Evolutionary conservation across 495 filamentous ascomycete species (phyloP).

Genomic region (Diplogelasinospora grovesii): DNA sequence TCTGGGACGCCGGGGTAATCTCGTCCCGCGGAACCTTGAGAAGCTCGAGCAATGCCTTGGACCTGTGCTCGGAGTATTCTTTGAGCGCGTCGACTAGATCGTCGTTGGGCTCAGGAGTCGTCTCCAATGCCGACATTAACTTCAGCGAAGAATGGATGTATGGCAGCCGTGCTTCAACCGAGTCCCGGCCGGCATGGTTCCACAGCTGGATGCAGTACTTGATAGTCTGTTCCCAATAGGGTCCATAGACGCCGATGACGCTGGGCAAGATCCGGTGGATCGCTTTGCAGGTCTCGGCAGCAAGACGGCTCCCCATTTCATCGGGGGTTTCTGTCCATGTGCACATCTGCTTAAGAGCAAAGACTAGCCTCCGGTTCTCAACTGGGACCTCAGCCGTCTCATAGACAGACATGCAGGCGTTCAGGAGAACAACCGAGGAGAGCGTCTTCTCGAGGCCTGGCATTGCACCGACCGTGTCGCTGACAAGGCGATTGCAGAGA

Average conservation of each 20-base stretch:
- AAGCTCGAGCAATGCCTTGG: constrained; percentile 54
- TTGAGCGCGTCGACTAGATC: constrained; percentile 72
- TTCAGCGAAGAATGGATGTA: constrained; percentile 63
- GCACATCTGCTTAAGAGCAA: constrained; percentile 72
- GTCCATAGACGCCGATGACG: constrained; percentile 72
- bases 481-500: constrained; percentile 48
- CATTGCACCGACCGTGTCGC: constrained; percentile 43
- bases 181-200: constrained; percentile 34
- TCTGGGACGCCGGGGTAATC: constrained; percentile 23
- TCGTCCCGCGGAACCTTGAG: constrained; percentile 41
- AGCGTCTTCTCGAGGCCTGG: constrained; percentile 32
- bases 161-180: constrained; percentile 40
- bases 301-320: constrained; percentile 43
- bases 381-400: constrained; percentile 42
- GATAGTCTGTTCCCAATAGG: constrained; percentile 70
- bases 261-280: constrained; percentile 60
- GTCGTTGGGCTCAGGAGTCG: constrained; percentile 66
- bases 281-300: constrained; percentile 54
- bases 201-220: constrained; percentile 51
- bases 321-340: constrained; percentile 56
- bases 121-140: constrained; percentile 56
- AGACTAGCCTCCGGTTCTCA: constrained; percentile 73
- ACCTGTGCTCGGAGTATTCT: constrained; percentile 41
- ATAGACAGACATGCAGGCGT: constrained; percentile 38
- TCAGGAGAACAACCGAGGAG: constrained; percentile 36